Evolutionary conservation across 352 stramenopile species (phyloP), one percentile per base, ranked within the genome.

Genomic region (Proteromonas lacertae): DNA sequence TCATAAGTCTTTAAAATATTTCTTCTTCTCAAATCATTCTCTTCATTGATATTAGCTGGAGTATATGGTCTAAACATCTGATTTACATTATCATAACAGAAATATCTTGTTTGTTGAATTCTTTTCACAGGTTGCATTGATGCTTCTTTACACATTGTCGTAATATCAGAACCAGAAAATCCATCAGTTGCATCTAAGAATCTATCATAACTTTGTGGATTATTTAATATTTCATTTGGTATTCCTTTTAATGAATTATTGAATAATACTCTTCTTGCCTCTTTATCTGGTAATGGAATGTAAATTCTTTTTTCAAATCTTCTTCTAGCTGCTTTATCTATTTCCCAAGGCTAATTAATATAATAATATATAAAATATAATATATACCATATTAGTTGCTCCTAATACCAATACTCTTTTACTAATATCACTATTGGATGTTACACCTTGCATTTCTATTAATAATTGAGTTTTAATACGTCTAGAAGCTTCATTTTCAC

Each of bases 271-370:
- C 56, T 10, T 66, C 66, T 19, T 8, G 43, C 56, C 6, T n/a
- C n/a, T n/a, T n/a, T n/a, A n/a, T n/a, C n/a, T n/a, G n/a, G n/a
- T n/a, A n/a, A n/a, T n/a, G n/a, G 59, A 44, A 96, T 94, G 47
- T 96, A 93, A 42, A 98, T 84, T 31, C 80, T 70, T 48, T 96
- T 96, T 52, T 94, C 82, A 46, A 98, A 96, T 49, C 86, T 74
- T 56, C 72, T 62, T 41, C 82, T 59, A 64, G 94, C 92, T 17
- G 78, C 82, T 25, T 48, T 44, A 52, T 62, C 52, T 2, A 65
- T 7, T 13, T 7, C 29, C 5, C 5, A 16, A 14, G 40, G 17
- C 4, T n/a, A 7, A 38, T 38, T 28, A 5, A n/a, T n/a, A n/a
- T n/a, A n/a, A n/a, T n/a, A n/a, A n/a, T n/a, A n/a, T n/a, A n/a